These are phyloP conservation scores for Stropharia rugosoannulata DNA, from an alignment of 768 basidiomycete genomes.

Conservation along the genomic window DNA sequence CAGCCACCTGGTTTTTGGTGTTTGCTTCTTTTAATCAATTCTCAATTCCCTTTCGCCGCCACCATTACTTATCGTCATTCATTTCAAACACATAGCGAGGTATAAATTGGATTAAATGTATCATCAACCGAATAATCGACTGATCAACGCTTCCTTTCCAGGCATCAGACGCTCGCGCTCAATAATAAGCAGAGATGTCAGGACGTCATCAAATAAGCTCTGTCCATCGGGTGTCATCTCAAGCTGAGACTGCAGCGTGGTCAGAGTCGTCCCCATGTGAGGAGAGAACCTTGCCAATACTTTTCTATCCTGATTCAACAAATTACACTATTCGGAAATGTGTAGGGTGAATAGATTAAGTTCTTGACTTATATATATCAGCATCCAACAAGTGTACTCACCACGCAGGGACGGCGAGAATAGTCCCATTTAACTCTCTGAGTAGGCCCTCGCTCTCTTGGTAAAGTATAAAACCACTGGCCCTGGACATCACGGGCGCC, in stretches of 20 bases:
- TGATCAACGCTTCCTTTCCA: background rate
- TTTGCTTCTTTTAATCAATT: no score
- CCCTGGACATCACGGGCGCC: background rate
- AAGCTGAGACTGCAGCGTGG: background rate
- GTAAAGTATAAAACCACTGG: background rate
- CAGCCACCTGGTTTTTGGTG: no score
- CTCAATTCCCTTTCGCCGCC: no score
- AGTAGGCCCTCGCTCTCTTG: background rate
- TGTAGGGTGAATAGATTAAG: constrained; percentile 10
- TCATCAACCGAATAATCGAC: no score
- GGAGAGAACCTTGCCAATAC: background rate
- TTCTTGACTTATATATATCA: constrained; percentile 5
- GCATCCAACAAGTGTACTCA: background rate
- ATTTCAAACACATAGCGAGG: no score
- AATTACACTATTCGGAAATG: background rate
- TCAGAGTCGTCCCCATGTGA: background rate
- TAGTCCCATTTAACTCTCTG: background rate
- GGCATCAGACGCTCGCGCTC: constrained; percentile 6
- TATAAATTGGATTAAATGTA: no score
- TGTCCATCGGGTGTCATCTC: background rate
- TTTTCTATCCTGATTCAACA: background rate
- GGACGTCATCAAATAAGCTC: constrained; percentile 12
- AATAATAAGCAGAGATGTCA: constrained; percentile 16
- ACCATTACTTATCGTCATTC: no score
- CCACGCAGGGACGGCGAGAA: background rate